Evolutionary conservation across 768 basidiomycete genomes (phyloP).

Genomic region (Naganishia vishniacii): DNA sequence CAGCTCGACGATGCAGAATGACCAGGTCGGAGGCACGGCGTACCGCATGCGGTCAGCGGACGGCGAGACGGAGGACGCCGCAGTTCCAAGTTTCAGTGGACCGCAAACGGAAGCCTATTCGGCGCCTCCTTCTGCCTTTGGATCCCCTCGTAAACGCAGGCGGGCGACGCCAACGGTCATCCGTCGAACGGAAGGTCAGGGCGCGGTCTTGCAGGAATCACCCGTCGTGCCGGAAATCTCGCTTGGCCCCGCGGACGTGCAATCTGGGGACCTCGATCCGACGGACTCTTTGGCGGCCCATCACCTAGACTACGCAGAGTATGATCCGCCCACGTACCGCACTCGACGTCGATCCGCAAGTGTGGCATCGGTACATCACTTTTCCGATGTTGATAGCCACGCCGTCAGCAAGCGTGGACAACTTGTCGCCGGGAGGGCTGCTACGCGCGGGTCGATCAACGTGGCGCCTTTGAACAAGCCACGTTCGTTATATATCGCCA

Average conservation of each 20-base stretch:
- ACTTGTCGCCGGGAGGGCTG: too few relatives aligned
- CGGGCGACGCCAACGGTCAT: too few relatives aligned
- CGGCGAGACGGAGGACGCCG: too few relatives aligned
- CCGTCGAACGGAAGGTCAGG: too few relatives aligned
- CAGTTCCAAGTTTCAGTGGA: too few relatives aligned
- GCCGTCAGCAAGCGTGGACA: neutral
- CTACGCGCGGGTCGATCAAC: too few relatives aligned
- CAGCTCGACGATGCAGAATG: neutral
- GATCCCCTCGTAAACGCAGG: too few relatives aligned
- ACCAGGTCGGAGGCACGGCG: neutral
- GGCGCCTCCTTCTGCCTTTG: too few relatives aligned
- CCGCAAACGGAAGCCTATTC: too few relatives aligned
- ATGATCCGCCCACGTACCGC: conserved; percentile 18
- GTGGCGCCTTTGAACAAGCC: too few relatives aligned
- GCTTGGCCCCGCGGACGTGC: neutral
- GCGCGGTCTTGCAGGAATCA: too few relatives aligned
- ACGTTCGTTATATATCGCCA: neutral
- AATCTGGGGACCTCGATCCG: too few relatives aligned
- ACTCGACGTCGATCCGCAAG: conserved; percentile 7
- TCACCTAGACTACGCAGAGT: neutral
- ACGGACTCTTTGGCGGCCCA: neutral
- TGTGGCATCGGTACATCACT: conserved; percentile 13
- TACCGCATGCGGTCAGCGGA: neutral
- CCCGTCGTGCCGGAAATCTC: neutral
- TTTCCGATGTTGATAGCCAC: neutral